These are phyloP conservation scores for thale cress (Arabidopsis thaliana) DNA, from an alignment of 345 rosid species.

Conservation along the genomic window DNA sequence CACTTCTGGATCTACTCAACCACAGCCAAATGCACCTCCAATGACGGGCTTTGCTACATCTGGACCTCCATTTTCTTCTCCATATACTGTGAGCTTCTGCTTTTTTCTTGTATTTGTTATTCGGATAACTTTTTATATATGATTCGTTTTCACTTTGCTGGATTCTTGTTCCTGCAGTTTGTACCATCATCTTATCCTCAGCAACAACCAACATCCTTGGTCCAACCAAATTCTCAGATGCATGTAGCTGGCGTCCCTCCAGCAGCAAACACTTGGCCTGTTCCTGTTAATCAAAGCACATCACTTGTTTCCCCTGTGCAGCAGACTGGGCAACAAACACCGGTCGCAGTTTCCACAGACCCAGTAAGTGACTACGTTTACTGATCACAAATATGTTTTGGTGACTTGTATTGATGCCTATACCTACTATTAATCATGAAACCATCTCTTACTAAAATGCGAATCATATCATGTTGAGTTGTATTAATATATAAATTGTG, in stretches of 20 bases:
- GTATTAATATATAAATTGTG: background rate
- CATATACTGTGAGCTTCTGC: constrained; percentile 57
- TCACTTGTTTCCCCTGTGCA: constrained; percentile 55
- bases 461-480: constrained; percentile 8
- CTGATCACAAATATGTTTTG: background rate
- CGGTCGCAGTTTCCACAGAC: constrained; percentile 57
- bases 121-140: constrained; percentile 13
- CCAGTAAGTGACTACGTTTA: constrained; percentile 50
- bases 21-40: constrained; percentile 55
- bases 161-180: constrained; percentile 52
- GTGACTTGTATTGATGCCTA: constrained; percentile 5
- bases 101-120: constrained; percentile 20
- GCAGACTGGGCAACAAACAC: constrained; percentile 64
- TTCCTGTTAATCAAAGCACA: constrained; percentile 58
- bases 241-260: constrained; percentile 52
- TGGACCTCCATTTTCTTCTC: constrained; percentile 59
- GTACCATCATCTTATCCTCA: constrained; percentile 68
- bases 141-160: constrained; percentile 5
- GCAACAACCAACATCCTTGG: constrained; percentile 63
- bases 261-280: constrained; percentile 70
- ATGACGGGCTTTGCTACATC: constrained; percentile 57
- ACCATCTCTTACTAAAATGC: constrained; percentile 2
- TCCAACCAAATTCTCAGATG: constrained; percentile 65
- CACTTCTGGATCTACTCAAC: constrained; percentile 58
- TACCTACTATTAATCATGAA: constrained; percentile 14